Conservation (phyloP, 2,329 filamentous ascomycete genomes). For the Geosmithia morbida region DNA sequence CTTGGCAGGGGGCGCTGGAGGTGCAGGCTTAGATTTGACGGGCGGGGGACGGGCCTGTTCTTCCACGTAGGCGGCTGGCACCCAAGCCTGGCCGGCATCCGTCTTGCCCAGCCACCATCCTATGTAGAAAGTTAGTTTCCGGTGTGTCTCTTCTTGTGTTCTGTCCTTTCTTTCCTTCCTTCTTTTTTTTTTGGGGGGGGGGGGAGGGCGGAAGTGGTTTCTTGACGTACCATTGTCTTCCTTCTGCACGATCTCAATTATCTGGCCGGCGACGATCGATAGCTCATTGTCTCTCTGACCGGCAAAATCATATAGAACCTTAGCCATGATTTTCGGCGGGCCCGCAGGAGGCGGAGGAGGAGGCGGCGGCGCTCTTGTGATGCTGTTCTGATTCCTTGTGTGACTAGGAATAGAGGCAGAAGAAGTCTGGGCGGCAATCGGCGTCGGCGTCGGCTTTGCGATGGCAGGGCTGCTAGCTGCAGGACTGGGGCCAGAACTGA, state of each 20-base stretch:
- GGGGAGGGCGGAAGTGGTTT: too few species aligned
- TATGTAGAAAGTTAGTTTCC: constrained; percentile 16
- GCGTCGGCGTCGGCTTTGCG: constrained; percentile 4
- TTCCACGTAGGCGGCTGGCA: constrained; percentile 86
- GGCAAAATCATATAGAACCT: constrained; percentile 83
- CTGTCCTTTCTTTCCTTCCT: too few species aligned
- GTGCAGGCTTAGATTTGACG: constrained; percentile 47
- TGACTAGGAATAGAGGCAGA: constrained; percentile 26
- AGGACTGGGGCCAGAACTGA: constrained; percentile 11
- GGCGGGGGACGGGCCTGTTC: constrained; percentile 60
- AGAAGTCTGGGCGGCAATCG: constrained; percentile 17
- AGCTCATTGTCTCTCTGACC: constrained; percentile 79
- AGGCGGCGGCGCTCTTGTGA: constrained; percentile 43
- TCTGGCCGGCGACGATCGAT: constrained; percentile 61
- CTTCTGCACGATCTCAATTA: constrained; percentile 85
- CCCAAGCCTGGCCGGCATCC: constrained; percentile 65
- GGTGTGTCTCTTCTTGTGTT: not conserved
- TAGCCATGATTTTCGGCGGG: constrained; percentile 61
- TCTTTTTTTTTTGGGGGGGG: too few species aligned
- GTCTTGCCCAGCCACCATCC: constrained; percentile 95
- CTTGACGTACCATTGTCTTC: constrained; percentile 70
- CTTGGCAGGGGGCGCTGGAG: constrained; percentile 68
- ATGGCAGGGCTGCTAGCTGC: constrained; percentile 8
- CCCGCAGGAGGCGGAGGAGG: constrained; percentile 46
- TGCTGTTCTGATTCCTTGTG: constrained; percentile 39